These are phyloP conservation scores for Penicillium soppii DNA, from an alignment of 495 filamentous ascomycete species.

Conservation along the genomic window DNA sequence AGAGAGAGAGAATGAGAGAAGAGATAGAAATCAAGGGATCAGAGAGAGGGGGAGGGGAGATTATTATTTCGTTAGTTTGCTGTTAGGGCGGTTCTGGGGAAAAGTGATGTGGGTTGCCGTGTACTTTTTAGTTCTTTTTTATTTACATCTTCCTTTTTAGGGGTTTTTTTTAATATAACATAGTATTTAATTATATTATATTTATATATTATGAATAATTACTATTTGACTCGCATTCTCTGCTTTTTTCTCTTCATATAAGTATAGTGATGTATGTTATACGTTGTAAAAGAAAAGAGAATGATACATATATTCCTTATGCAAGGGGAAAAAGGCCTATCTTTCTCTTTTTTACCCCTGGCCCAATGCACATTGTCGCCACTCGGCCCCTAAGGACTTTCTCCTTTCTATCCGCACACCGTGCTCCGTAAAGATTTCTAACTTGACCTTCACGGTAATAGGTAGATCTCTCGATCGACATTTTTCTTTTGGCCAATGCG, in stretches of 20 bases:
- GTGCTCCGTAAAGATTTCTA: too few species aligned
- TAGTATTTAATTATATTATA: background rate
- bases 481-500: too few species aligned
- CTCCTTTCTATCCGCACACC: background rate
- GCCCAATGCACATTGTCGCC: conserved; percentile 16
- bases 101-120: conserved; percentile 11
- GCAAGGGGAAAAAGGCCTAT: conserved; percentile 15
- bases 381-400: background rate
- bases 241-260: background rate
- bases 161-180: too few species aligned
- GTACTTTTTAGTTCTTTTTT: background rate
- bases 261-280: too few species aligned
- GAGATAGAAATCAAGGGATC: conserved; percentile 3
- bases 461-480: background rate
- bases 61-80: conserved; percentile 25
- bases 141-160: background rate
- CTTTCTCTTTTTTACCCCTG: conserved; percentile 17
- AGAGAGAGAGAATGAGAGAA: background rate
- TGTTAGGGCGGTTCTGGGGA: conserved; percentile 23
- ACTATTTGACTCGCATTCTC: too few species aligned
- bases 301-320: conserved; percentile 7
- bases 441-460: background rate
- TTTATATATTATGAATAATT: background rate
- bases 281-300: background rate
- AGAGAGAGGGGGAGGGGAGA: conserved; percentile 9